Evolutionary conservation across 345 rosid species (phyloP).

Genomic region (Orychophragmus violaceus): DNA sequence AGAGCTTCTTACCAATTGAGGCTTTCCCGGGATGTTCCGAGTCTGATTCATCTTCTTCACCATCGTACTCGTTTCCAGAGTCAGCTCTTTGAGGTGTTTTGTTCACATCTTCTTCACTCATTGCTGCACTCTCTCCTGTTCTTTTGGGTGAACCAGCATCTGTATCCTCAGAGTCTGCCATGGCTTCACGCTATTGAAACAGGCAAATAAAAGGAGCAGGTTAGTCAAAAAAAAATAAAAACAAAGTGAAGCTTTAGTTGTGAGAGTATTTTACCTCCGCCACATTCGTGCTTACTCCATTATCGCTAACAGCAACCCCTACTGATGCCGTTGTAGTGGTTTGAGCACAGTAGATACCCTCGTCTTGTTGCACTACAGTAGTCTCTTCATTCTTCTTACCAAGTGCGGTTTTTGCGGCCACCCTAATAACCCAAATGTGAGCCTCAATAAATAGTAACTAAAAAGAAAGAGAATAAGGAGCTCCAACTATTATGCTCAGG

Average conservation of each 20-base stretch:
- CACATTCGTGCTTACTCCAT: constrained; percentile 44
- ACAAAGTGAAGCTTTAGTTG: background rate
- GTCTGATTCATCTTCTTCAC: constrained; percentile 44
- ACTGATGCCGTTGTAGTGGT: constrained; percentile 36
- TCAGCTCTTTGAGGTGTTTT: constrained; percentile 37
- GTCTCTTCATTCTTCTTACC: constrained; percentile 31
- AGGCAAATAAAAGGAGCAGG: background rate
- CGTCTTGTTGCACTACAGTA: constrained; percentile 33
- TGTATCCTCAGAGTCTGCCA: constrained; percentile 32
- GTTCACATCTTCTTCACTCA: constrained; percentile 88
- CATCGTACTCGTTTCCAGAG: constrained; percentile 34
- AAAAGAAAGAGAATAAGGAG: background rate
- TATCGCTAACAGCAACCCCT: constrained; percentile 45
- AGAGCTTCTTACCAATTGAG: constrained; percentile 84
- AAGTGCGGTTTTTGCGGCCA: background rate
- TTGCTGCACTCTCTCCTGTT: constrained; percentile 32
- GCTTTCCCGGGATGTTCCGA: constrained; percentile 65
- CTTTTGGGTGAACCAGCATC: constrained; percentile 36
- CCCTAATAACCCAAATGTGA: constrained; percentile 17
- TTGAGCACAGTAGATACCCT: constrained; percentile 30
- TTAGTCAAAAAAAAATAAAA: background rate
- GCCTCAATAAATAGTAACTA: constrained; percentile 12
- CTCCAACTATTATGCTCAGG: background rate
- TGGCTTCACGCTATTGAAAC: constrained; percentile 42
- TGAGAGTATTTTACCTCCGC: constrained; percentile 43